phyloP scores from a whole-genome alignment of 2,329 filamentous ascomycete species.

The Aspergillus ruber region DNA sequence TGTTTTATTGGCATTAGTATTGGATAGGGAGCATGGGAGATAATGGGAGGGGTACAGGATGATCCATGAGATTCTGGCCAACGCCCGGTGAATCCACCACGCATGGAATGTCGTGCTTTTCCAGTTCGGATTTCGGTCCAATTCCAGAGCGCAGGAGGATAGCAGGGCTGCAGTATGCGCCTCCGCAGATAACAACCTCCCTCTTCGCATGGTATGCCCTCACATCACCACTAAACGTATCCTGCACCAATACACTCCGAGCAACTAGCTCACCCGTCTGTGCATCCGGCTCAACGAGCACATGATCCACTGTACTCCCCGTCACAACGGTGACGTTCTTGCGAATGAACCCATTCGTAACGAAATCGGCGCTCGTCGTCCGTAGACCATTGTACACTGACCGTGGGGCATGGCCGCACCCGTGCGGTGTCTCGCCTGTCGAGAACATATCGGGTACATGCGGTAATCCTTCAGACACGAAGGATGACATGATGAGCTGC shows the following conservation, averaged over 20 bases:
- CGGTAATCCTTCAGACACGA: constrained; percentile 49
- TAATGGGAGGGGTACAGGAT: constrained; percentile 33
- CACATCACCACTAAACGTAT: constrained; percentile 26
- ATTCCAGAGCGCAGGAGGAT: constrained; percentile 51
- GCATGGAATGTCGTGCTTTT: constrained; percentile 38
- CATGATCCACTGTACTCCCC: constrained; percentile 47
- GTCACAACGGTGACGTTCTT: constrained; percentile 46
- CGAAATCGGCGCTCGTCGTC: constrained; percentile 50
- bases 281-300: constrained; percentile 39
- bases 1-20: constrained; percentile 14
- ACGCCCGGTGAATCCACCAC: constrained; percentile 46
- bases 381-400: constrained; percentile 49
- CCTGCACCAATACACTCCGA: constrained; percentile 21
- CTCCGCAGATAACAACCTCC: constrained; percentile 46
- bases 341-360: constrained; percentile 37
- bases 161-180: constrained; percentile 46
- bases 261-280: constrained; percentile 34
- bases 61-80: constrained; percentile 49
- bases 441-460: constrained; percentile 57
- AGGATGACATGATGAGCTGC: constrained; percentile 48
- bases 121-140: constrained; percentile 41
- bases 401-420: constrained; percentile 50
- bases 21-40: not conserved
- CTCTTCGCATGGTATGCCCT: constrained; percentile 36
- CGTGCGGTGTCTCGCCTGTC: constrained; percentile 46